A percentile compares a stretch with the other conserved stretches of the same genome.
phyloP scores from a whole-genome alignment of 768 basidiomycete species.

The Auriscalpium orientale region DNA sequence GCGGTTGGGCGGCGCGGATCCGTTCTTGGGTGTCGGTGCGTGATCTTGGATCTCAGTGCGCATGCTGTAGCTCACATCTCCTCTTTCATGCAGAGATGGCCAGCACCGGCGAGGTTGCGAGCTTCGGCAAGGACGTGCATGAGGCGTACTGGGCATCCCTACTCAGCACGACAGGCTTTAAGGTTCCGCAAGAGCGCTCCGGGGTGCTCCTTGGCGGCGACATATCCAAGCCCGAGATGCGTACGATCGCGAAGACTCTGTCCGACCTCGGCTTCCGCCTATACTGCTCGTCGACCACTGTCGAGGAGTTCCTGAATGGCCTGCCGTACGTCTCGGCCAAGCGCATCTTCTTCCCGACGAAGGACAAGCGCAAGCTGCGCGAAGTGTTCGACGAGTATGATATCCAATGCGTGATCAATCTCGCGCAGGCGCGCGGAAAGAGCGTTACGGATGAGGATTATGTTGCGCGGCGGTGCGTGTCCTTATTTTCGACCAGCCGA shows the following conservation, averaged over 20 bases:
- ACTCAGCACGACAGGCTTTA: conserved; percentile 95
- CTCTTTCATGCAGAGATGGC: conserved; percentile 72
- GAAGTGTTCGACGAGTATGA: conserved; percentile 93
- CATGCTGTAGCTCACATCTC: neutral
- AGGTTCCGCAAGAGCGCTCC: conserved; percentile 72
- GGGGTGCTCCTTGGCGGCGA: conserved; percentile 95
- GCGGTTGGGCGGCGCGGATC: conserved; percentile 90
- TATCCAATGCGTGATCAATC: conserved; percentile 91
- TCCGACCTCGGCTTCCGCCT: conserved; percentile 90
- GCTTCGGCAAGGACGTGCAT: conserved; percentile 87
- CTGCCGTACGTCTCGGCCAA: conserved; percentile 74
- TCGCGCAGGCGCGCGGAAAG: conserved; percentile 71
- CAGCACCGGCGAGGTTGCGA: conserved; percentile 94
- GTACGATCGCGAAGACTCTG: conserved; percentile 69
- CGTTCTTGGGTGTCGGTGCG: conserved; percentile 90
- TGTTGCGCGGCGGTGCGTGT: conserved; percentile 76
- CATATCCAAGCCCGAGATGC: conserved; percentile 80
- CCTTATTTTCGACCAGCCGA: neutral
- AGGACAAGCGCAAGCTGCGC: conserved; percentile 91
- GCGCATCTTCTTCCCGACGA: conserved; percentile 92
- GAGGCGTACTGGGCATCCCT: conserved; percentile 96
- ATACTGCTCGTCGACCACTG: conserved; percentile 73
- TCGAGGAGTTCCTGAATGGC: conserved; percentile 76
- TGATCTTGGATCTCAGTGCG: conserved; percentile 11
- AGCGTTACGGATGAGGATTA: conserved; percentile 89